A percentile compares a stretch with the other conserved stretches of the same genome.
These are phyloP conservation scores for Kalanchoe fedtschenkoi DNA, from an alignment of 164 flowering plant genomes.

Conservation along the genomic window DNA sequence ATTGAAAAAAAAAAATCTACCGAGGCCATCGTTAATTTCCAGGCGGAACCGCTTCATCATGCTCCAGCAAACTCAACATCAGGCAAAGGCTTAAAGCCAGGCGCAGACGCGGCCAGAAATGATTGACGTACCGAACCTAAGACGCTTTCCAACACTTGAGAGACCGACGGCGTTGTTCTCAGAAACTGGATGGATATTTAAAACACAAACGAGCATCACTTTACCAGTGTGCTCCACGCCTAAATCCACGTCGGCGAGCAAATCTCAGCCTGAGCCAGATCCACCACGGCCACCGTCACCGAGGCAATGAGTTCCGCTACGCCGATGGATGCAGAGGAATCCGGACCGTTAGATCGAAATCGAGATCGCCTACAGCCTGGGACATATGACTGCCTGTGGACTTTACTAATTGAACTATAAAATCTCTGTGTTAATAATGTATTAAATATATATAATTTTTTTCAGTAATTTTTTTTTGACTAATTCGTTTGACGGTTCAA, in stretches of 20 bases:
- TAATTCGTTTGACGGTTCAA: too few species aligned
- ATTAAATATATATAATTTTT: too few species aligned
- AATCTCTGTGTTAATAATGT: too few species aligned
- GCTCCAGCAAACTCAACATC: conserved; percentile 16
- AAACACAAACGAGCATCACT: conserved; percentile 16
- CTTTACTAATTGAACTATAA: too few species aligned
- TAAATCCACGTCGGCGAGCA: conserved; percentile 14
- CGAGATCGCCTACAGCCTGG: too few species aligned
- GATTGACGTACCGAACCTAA: too few species aligned
- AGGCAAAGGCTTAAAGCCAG: conserved; percentile 20
- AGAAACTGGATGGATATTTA: conserved; percentile 18
- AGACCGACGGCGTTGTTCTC: conserved; percentile 14
- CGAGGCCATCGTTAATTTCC: neutral
- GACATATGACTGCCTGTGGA: too few species aligned
- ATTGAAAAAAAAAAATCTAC: too few species aligned
- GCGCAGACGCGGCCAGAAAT: conserved; percentile 11
- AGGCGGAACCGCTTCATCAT: neutral
- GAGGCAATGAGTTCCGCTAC: too few species aligned
- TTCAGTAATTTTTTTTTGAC: too few species aligned
- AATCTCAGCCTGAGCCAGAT: conserved; percentile 10
- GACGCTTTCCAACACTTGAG: conserved; percentile 13
- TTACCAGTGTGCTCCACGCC: conserved; percentile 17
- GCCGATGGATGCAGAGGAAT: too few species aligned
- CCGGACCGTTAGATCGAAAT: too few species aligned
- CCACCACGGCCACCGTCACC: conserved; percentile 10